These are phyloP conservation scores for Leccinellum luteum DNA, from an alignment of 768 basidiomycete genomes.

Conservation along the genomic window DNA sequence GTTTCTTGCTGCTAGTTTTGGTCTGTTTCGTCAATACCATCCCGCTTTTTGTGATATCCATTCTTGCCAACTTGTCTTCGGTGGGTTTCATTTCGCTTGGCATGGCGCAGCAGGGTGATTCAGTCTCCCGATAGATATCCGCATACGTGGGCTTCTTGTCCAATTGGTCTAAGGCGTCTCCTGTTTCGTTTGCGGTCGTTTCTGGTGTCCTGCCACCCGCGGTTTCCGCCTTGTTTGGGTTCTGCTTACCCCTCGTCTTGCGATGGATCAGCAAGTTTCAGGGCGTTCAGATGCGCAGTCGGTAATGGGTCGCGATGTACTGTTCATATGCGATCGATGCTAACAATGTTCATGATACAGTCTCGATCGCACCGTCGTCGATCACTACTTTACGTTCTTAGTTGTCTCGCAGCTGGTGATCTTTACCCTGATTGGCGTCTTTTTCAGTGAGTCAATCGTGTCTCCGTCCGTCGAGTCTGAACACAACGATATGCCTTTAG, in stretches of 20 bases:
- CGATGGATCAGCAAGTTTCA: conserved; percentile 75
- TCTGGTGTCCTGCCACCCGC: conserved; percentile 93
- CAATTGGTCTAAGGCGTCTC: conserved; percentile 64
- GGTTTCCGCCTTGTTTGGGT: conserved; percentile 85
- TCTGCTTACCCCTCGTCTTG: conserved; percentile 90
- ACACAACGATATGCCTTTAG: conserved; percentile 9
- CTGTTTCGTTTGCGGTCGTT: conserved; percentile 71
- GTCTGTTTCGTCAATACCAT: conserved; percentile 96
- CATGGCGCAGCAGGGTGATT: conserved; percentile 1
- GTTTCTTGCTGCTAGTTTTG: conserved; percentile 72
- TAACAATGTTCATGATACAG: conserved; percentile 39
- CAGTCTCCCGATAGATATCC: conserved; percentile 28
- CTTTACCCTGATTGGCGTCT: conserved; percentile 89
- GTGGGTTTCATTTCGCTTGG: conserved; percentile 40
- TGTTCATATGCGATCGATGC: neutral
- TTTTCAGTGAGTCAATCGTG: conserved; percentile 62
- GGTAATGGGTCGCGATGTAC: conserved; percentile 14
- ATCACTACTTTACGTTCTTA: conserved; percentile 91
- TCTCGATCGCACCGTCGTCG: conserved; percentile 87
- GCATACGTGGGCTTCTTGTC: conserved; percentile 72
- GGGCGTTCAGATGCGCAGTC: conserved; percentile 41
- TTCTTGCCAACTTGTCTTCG: conserved; percentile 85
- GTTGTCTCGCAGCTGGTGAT: conserved; percentile 91
- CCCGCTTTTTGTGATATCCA: conserved; percentile 85
- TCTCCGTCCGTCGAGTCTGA: neutral